These are phyloP conservation scores for Phytophthora nicotianae DNA, from an alignment of 352 stramenopile species.

Conservation along the genomic window DNA sequence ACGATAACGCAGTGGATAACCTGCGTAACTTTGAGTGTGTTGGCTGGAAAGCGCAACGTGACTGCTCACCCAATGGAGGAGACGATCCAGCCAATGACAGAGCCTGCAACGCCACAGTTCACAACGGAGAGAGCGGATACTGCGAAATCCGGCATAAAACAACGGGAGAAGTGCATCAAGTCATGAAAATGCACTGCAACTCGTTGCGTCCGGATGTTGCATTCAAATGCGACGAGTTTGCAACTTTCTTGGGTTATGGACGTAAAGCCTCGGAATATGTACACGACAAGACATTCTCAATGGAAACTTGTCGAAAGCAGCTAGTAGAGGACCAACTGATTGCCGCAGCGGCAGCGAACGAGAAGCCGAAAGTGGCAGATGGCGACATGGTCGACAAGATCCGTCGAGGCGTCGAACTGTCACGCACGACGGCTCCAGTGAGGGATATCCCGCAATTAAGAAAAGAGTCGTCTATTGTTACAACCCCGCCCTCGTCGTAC, in stretches of 20 bases:
- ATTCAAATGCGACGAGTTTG: conserved; percentile 55
- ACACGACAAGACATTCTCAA: conserved; percentile 48
- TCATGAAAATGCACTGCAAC: conserved; percentile 71
- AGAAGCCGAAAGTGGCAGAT: conserved; percentile 8
- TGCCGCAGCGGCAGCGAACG: not conserved
- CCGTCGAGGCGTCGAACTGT: conserved; percentile 17
- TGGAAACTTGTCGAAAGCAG: conserved; percentile 30
- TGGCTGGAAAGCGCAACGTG: conserved; percentile 48
- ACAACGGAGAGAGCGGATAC: conserved; percentile 49
- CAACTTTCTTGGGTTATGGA: conserved; percentile 45
- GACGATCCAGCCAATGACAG: conserved; percentile 38
- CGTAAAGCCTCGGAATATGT: conserved; percentile 44
- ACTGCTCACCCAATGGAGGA: conserved; percentile 48
- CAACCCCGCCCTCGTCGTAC: conserved; percentile 7
- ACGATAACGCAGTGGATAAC: conserved; percentile 17
- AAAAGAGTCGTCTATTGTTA: conserved; percentile 5
- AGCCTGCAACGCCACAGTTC: conserved; percentile 44
- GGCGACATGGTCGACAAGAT: conserved; percentile 24
- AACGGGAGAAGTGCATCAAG: conserved; percentile 34
- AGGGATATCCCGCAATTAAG: conserved; percentile 12
- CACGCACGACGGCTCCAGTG: not conserved
- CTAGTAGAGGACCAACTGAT: conserved; percentile 40
- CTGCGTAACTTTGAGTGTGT: conserved; percentile 55
- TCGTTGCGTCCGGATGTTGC: conserved; percentile 46
- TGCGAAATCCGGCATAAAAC: conserved; percentile 49